phyloP scores from a whole-genome alignment of 345 rosid species.

The Lagerstroemia speciosa region DNA sequence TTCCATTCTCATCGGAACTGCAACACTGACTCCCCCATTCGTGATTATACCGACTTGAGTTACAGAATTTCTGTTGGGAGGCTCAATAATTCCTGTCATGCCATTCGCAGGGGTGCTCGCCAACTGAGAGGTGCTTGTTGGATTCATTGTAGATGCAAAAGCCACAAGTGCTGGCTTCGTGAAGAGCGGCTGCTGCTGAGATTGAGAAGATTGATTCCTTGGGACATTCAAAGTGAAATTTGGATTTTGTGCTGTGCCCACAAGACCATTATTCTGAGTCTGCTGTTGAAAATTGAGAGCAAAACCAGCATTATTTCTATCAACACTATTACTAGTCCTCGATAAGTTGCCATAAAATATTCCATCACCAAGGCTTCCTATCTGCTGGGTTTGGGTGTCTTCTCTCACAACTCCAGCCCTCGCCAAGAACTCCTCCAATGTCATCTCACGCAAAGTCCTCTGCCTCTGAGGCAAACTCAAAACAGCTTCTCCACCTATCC shows the following conservation, averaged over 20 bases:
- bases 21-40: conserved; percentile 1
- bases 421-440: conserved; percentile 84
- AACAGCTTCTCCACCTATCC: conserved; percentile 23
- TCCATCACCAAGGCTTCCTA: conserved; percentile 27
- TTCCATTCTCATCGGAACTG: neutral
- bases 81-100: conserved; percentile 31
- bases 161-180: conserved; percentile 58
- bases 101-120: conserved; percentile 32
- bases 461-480: conserved; percentile 45
- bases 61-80: conserved; percentile 11
- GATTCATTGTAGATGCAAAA: conserved; percentile 43
- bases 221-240: conserved; percentile 34
- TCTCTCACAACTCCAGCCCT: conserved; percentile 86
- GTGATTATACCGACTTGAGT: neutral
- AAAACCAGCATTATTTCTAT: conserved; percentile 28
- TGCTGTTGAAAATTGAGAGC: conserved; percentile 53
- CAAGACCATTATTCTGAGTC: conserved; percentile 32
- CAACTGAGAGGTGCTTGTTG: conserved; percentile 26
- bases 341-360: conserved; percentile 36
- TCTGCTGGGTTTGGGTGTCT: conserved; percentile 31
- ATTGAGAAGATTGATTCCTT: conserved; percentile 28
- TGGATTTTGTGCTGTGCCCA: conserved; percentile 21
- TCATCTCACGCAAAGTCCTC: conserved; percentile 50
- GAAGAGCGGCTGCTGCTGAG: conserved; percentile 41
- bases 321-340: conserved; percentile 19